Base-by-base conservation (phyloP, 1,284 basidiomycete genomes). In the Melanopsichium pennsylvanicum region DNA sequence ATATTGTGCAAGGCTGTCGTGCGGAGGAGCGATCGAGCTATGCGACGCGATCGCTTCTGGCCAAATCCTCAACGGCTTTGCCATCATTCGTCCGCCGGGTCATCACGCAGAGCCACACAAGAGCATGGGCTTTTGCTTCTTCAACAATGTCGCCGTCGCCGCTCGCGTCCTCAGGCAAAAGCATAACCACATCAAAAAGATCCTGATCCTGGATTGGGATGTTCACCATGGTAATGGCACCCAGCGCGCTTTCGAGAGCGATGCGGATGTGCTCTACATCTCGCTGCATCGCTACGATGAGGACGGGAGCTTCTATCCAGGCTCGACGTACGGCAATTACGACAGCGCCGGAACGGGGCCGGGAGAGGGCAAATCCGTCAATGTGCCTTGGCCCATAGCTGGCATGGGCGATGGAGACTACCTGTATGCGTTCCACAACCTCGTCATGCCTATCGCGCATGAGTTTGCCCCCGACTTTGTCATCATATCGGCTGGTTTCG, bases 171-270 rank as follows among this genome's bases (percentile, higher is more conserved):
- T 83, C 0, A 71, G 76, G 26, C 63, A 78, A 12, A 38, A 88
- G 86, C 81, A 93, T 90, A 90, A 89, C 0, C 79, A 86, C 2
- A 51, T 36, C 19, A 80, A 83, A 79, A 91, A 87, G 75, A 88
- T 98, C 13, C 80, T 98, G 71, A 97, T 98, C 75, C 83, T 98
- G 13, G 95, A 98, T 79, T 99, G 96, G 95, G 95, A 98, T 81
- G 92, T 98, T 0, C 95, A 98, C 81, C 95, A 98, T 81, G 95
- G 95, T 0, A 99, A 99, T 79, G 96, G 96, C 5, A 98, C 95
- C 0, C 96, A 99, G 79, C 86, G 89, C 42, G 92, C 93, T 0
- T 98, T 98, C 82, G 90, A 93, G 76, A 88, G 94, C 63, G 93
- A 97, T 76, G 88, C 90, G 0, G 87, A 87, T 35, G 91, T 98